Evolutionary conservation across 2,329 filamentous ascomycete genomes (phyloP), one percentile per base, ranked within the genome.

Genomic region (Lecanicillium sp.): DNA sequence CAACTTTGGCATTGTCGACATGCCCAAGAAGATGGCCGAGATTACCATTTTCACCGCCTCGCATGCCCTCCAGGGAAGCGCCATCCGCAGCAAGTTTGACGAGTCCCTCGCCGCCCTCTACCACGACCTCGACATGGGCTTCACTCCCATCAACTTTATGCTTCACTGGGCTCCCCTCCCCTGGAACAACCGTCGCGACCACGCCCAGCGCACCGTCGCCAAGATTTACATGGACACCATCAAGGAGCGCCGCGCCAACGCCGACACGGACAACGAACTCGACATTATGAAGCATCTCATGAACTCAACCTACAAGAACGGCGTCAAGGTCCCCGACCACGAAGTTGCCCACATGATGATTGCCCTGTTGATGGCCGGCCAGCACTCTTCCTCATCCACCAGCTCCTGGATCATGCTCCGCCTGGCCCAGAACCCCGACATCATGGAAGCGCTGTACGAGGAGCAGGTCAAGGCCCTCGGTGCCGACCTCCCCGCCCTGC

Each of bases 271-370:
- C 40, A 64, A 72, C 44, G 59, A 64, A 41, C 69, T 74, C 36
- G 87, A 94, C 62, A 94, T 94, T 73, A 88, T 94, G 62, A 88
- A 84, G 78, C 87, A 92, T 55, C 67, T 94, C 47, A 92, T 94
- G 87, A 79, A 78, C 50, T 87, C 81, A 51, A 73, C 69, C 17
- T 94, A 94, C 74, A 94, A 94, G 69, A 77, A 90, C 50, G 87
- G 87, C 49, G 79, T 69, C 29, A 70, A 71, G 5, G 72, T 94
- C n/a, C 83, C 87, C 13, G 87, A 94, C 55, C 73, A 83, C 53
- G 87, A 94, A 61, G 76, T 94, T 42, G 87, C 87, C 17, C 84
- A 92, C 64, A 90, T 94, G 77, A 90, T 94, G 85, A 94, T 94
- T 61, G 87, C 87, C 5, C 74, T 94, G 17, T 77, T 94, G 45